These are phyloP conservation scores for Agaricus blazei DNA, from an alignment of 768 basidiomycete species.

Conservation along the genomic window DNA sequence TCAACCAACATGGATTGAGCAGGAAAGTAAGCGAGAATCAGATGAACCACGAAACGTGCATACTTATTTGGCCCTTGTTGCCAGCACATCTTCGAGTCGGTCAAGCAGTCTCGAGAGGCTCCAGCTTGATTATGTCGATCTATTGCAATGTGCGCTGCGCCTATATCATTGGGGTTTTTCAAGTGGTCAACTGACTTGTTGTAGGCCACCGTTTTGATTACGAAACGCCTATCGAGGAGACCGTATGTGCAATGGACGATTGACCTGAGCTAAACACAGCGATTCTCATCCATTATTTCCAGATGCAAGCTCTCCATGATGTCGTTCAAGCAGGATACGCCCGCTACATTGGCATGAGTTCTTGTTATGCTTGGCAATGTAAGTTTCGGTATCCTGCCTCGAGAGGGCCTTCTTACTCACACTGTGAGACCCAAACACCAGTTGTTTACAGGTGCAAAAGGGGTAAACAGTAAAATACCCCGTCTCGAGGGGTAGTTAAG, in stretches of 20 bases:
- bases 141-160: conserved; percentile 55
- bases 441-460: too few species aligned
- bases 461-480: too few species aligned
- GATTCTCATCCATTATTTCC: neutral
- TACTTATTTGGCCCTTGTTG: conserved; percentile 8
- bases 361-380: conserved; percentile 55
- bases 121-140: conserved; percentile 72
- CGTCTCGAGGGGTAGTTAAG: too few species aligned
- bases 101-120: conserved; percentile 62
- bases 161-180: neutral
- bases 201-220: conserved; percentile 51
- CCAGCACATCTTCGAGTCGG: conserved; percentile 64
- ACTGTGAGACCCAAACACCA: too few species aligned
- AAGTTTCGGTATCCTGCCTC: conserved; percentile 10
- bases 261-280: neutral
- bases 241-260: conserved; percentile 21
- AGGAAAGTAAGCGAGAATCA: conserved; percentile 21
- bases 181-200: neutral
- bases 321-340: conserved; percentile 60
- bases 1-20: conserved; percentile 47
- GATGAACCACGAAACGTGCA: neutral
- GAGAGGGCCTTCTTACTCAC: too few species aligned
- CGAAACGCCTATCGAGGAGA: conserved; percentile 55
- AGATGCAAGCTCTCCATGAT: conserved; percentile 69
- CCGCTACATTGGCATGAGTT: conserved; percentile 58